phyloP scores from a whole-genome alignment of 768 basidiomycete species.

The Termitomyces sp. region DNA sequence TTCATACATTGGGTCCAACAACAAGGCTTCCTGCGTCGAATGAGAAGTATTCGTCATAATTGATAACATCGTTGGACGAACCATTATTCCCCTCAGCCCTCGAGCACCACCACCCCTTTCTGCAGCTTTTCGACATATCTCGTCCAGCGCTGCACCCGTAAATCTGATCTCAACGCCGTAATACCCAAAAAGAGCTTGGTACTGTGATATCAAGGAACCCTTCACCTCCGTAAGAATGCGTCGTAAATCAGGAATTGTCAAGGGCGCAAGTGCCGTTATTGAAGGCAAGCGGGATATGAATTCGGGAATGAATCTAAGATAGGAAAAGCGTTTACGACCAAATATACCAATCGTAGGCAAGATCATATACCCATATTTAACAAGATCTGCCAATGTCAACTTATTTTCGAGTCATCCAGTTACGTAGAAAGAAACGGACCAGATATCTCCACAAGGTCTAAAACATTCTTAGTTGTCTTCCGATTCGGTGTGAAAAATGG shows the following conservation, averaged over 20 bases:
- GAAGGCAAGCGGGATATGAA: slow-evolving; percentile 92
- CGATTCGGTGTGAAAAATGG: slow-evolving; percentile 80
- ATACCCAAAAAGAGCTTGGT: slow-evolving; percentile 75
- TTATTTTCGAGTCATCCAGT: not conserved
- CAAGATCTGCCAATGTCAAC: slow-evolving; percentile 49
- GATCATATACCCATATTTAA: slow-evolving; percentile 65
- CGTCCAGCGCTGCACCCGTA: slow-evolving; percentile 72
- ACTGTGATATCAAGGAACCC: slow-evolving; percentile 88
- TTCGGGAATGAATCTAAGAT: slow-evolving; percentile 80
- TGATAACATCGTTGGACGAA: slow-evolving; percentile 20
- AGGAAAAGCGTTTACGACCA: slow-evolving; percentile 1
- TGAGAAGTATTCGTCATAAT: not conserved
- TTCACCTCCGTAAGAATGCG: slow-evolving; percentile 91
- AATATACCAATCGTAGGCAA: not conserved
- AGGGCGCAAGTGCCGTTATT: slow-evolving; percentile 75
- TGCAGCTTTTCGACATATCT: slow-evolving; percentile 73
- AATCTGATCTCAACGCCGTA: slow-evolving; percentile 86
- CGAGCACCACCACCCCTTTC: slow-evolving; percentile 87
- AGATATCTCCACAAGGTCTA: slow-evolving; percentile 68
- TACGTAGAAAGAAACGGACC: slow-evolving; percentile 33
- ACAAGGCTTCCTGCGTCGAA: slow-evolving; percentile 57
- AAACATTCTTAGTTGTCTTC: slow-evolving; percentile 40
- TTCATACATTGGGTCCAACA: slow-evolving; percentile 92
- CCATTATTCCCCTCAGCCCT: slow-evolving; percentile 87
- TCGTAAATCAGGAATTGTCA: slow-evolving; percentile 77